Evolutionary conservation across 1,139 yeast genomes (phyloP), one percentile per base, ranked within the genome.

Genomic region (Yarrowia galli): DNA sequence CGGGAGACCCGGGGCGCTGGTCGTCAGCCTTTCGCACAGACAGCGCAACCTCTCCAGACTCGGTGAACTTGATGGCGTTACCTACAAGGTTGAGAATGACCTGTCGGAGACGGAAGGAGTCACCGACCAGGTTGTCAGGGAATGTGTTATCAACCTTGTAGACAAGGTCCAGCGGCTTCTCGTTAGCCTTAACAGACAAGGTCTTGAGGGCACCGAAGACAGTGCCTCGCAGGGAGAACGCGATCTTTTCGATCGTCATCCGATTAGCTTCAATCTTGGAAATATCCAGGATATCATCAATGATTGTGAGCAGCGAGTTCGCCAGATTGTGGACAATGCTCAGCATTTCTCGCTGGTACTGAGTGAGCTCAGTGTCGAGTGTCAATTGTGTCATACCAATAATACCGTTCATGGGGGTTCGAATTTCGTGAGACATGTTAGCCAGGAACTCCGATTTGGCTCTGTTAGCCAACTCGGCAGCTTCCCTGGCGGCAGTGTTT

Each of bases 361-460:
- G 96, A 7, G 96, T 90, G 71, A 91, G 81, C 75, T 91, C 95
- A 0, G 97, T 91, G 74, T 91, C 97, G 69, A 91, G 82, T 0
- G 97, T 89, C 72, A 91, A 81, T 77, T 91, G 97, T 1, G 97
- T 91, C 95, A 91, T 91, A 75, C 97, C 97, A 74, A 91, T 89
- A 67, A 91, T 91, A 81, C 97, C 97, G 77, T 91, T 91, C 85
- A 91, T 89, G 28, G 97, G 97, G 6, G 97, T 91, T 78, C 97
- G 84, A 74, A 91, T 89, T 79, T 91, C 97, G 79, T 91, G 97
- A 4, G 97, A 91, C 88, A 91, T 91, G 74, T 91, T 91, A 46
- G 96, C 97, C 79, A 91, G 83, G 76, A 91, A 91, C 77, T 91
- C 97, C 6, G 96, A 90, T 78, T 91, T 91, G n/a, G 97, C 92